Evolutionary conservation across 108 stramenopile genomes (phyloP).

Genomic region (Pseudonitzschia multiseries): DNA sequence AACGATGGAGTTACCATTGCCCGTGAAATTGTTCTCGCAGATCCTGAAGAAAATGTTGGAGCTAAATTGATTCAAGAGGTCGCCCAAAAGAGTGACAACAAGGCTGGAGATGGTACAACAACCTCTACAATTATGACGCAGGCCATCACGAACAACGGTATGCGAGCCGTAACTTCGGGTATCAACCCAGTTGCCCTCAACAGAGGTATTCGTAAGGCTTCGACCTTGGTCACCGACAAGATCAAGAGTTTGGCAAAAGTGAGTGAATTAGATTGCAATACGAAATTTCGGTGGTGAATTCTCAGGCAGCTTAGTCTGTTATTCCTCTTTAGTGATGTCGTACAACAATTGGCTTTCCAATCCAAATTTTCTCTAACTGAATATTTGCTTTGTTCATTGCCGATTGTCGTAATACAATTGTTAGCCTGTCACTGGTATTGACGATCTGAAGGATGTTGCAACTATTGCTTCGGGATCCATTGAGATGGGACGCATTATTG

Average conservation of each 20-base stretch:
- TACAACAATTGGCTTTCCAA: no score
- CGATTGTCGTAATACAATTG: background rate
- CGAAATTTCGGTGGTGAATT: no score
- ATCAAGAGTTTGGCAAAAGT: constrained; percentile 81
- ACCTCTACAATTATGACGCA: constrained; percentile 96
- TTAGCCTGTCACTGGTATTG: constrained; percentile 76
- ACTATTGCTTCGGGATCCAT: constrained; percentile 90
- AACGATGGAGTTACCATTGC: constrained; percentile 98
- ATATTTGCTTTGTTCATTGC: constrained; percentile 9
- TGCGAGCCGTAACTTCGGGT: constrained; percentile 89
- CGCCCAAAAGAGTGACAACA: constrained; percentile 91
- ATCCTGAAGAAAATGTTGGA: constrained; percentile 93
- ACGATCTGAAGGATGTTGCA: constrained; percentile 91
- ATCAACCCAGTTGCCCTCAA: constrained; percentile 94
- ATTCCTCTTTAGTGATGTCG: no score
- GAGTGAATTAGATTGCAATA: constrained; percentile 21
- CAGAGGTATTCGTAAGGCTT: constrained; percentile 85
- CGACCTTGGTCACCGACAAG: constrained; percentile 70
- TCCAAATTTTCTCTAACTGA: no score
- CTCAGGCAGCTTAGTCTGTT: no score
- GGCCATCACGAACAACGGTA: constrained; percentile 94
- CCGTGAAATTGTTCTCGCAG: constrained; percentile 77
- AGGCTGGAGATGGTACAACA: constrained; percentile 98
- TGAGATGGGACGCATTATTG: constrained; percentile 95
- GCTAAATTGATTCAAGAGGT: constrained; percentile 93